Base-by-base conservation (phyloP, 1,284 basidiomycete species). In the Moesziomyces aphidis region DNA sequence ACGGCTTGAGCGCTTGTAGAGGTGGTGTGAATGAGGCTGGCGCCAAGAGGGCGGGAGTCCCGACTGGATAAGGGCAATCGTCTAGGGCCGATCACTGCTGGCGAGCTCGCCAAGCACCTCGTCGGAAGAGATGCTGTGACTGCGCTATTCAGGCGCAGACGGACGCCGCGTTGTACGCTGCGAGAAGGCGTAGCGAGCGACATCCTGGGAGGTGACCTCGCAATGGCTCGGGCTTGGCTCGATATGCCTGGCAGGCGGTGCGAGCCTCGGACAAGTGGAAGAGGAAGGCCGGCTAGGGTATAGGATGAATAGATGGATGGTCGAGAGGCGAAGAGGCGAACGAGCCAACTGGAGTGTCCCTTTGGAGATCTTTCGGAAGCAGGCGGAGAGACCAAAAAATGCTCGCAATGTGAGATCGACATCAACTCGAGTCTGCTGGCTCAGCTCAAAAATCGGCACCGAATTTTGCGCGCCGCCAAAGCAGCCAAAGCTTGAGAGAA, bases 111-210 rank as follows among this genome's bases (percentile, higher is more conserved):
- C 21, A 45, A 39, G 45, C 31, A 42, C 48, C 42, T 55, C 21
- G 42, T 50, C 15, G 61, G n/a, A 24, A 26, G 22, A 8, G 6
- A 34, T 26, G 31, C 42, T 11, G 59, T 23, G 5, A 44, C 28
- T 11, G 51, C 45, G 21, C 43, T 50, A 34, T 34, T 52, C 6
- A 49, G 31, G 3, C 55, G 59, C 59, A 57, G 46, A n/a, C 67
- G 48, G 22, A 70, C 43, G 50, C 61, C 63, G 17, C 51, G 61
- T 11, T 61, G 57, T 43, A 43, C 51, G 7, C 57, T 50, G 50
- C 54, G 60, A 23, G 57, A 61, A 23, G 61, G 55, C 44, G 50
- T 50, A n/a, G 55, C 19, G 6, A 54, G 54, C 26, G 61, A 48
- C 67, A 69, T 69, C 19, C 17, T 17, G 5, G 10, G 23, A n/a